Base-by-base conservation (phyloP, 2,329 filamentous ascomycete species). In the Graphiopsis chlorocephala region DNA sequence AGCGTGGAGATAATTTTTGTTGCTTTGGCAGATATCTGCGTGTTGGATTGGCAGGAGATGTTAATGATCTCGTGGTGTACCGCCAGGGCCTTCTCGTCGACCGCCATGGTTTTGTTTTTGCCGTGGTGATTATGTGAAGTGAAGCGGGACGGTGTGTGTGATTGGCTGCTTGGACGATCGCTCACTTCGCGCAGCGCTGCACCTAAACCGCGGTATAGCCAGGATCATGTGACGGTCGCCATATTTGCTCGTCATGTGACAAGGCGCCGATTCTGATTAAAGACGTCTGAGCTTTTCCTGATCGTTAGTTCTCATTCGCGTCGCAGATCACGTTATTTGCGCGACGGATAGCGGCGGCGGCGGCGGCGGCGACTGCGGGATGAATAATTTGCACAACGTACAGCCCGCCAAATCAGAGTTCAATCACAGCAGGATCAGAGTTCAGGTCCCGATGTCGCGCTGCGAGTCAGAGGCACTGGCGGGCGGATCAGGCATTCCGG, bases 1-100 rank as follows among this genome's bases (percentile, higher is more conserved):
- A 77, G 68, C 4, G 69, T 66, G 26, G 67, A 63, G 28, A 74
- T 63, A 26, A 75, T 67, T 48, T 68, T 64, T 20, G 69, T 66
- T 50, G 72, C 71, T 56, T 74, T 72, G 60, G 55, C 69, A n/a
- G 72, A 69, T 47, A 77, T 73, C 65, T 70, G 68, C 50, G 69
- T 75, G 59, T 71, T 72, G 10, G 70, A 68, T 59, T 66, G 65
- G 48, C 76, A 67, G 48, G 64, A 68, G 42, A 74, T 61, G n/a
- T 66, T 68, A 55, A 71, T 65, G 14, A 74, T 52, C 61, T 68
- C 59, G 68, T 73, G 72, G 28, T 59, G 70, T 48, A 47, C 55
- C 6, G 58, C 45, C 31, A 74, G 67, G 11, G 58, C 53, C 17
- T 62, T 61, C 17, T 68, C 66, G 63, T 70, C 68, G 48, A 68